Evolutionary conservation across 2,329 filamentous ascomycete genomes (phyloP), one percentile per base, ranked within the genome.

Genomic region (Colletotrichum lini): DNA sequence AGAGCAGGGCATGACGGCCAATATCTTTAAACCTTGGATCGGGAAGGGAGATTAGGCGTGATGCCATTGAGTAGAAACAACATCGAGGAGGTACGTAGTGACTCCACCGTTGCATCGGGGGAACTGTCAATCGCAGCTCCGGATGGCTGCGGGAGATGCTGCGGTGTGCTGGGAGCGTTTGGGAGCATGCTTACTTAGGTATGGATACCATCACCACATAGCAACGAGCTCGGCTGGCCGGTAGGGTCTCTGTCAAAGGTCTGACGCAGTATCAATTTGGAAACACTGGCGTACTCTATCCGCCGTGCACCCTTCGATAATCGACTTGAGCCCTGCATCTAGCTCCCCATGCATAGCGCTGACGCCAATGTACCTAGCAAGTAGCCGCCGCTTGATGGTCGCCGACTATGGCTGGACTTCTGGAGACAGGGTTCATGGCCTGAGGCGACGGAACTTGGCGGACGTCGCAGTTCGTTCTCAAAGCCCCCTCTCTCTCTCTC

Each of bases 351-450:
- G 38, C 54, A 23, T 12, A 30, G 21, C 1, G 26, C 50, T 16
- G 47, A 62, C 35, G 52, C 52, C 52, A 63, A 71, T 59, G 45
- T 30, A 56, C 58, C 64, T 63, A 63, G 52, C 58, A 59, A 53
- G 68, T 70, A 44, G 67, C 44, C 54, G 68, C 68, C 64, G 67
- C 50, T 63, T 57, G 50, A 49, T 50, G 50, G 26, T 38, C 44
- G 52, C 64, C 40, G 23, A 35, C 42, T 56, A 21, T 70, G 49
- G 50, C 50, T 52, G 49, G 21, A 12, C 35, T 35, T 35, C 30
- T 18, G 23, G 16, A 54, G 60, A 6, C 23, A 40, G 53, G 21
- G 35, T 21, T 4, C 59, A 30, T 23, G 40, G 23, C 49, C 42
- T 45, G 10, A 42, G 47, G 23, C 38, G 54, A 35, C 38, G 26